A percentile compares a stretch with the other conserved stretches of the same genome.
phyloP scores from a whole-genome alignment of 805 yeast species.

The Yamadazyma insecticola region DNA sequence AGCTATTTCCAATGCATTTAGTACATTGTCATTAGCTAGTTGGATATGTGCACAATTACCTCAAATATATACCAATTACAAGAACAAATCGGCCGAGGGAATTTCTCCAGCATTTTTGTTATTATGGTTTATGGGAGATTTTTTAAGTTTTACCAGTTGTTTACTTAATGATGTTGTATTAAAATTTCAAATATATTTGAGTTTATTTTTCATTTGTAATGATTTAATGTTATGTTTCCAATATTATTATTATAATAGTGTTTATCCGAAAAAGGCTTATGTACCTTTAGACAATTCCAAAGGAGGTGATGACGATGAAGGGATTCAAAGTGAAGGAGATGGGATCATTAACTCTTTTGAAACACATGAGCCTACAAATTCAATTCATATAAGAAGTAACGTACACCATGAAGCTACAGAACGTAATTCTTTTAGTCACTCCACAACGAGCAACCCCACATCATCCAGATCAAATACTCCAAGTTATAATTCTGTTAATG shows the following conservation, averaged over 20 bases:
- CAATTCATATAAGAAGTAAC: constrained; percentile 6
- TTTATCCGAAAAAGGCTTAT: constrained; percentile 19
- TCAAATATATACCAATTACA: constrained; percentile 58
- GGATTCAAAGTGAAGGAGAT: background rate
- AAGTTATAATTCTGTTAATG: constrained; percentile 14
- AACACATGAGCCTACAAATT: constrained; percentile 1
- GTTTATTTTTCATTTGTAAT: constrained; percentile 36
- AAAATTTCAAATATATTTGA: constrained; percentile 34
- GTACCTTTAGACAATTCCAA: constrained; percentile 1
- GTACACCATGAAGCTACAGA: too few relatives aligned
- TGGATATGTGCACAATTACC: constrained; percentile 79
- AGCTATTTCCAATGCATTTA: constrained; percentile 24
- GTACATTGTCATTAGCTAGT: constrained; percentile 43
- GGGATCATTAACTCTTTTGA: background rate
- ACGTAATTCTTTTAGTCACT: too few relatives aligned
- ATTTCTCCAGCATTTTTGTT: constrained; percentile 55
- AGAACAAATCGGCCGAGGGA: constrained; percentile 61
- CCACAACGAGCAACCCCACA: constrained; percentile 1
- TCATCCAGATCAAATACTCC: constrained; percentile 10
- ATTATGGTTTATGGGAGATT: constrained; percentile 65
- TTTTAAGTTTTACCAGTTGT: constrained; percentile 46
- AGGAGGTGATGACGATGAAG: constrained; percentile 1
- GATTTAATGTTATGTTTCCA: constrained; percentile 37
- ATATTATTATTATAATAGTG: constrained; percentile 38
- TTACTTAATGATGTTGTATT: constrained; percentile 33